Conservation (phyloP, 139 green algal species). For the Chlamydomonas sp. region DNA sequence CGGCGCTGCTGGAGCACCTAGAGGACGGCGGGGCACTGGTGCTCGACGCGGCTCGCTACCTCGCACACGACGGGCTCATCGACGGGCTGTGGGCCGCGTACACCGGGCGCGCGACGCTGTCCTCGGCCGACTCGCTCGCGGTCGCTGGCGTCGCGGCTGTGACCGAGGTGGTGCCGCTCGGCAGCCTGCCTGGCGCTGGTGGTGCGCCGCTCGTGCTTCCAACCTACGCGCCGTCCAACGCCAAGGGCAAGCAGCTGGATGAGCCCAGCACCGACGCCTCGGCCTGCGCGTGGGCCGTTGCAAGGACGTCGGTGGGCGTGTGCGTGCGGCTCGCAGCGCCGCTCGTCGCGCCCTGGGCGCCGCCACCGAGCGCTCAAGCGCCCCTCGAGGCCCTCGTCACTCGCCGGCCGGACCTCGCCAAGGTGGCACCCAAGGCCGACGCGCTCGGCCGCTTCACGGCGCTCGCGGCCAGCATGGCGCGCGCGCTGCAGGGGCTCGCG, state of each 20-base stretch:
- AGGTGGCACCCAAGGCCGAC: background rate
- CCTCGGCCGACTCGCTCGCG: background rate
- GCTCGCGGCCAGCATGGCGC: constrained; percentile 3
- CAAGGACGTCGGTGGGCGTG: background rate
- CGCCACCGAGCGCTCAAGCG: background rate
- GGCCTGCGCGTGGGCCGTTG: too few species aligned
- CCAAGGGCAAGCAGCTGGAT: too few species aligned
- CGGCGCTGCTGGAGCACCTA: constrained; percentile 1
- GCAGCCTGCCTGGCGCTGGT: background rate
- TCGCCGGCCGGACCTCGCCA: background rate
- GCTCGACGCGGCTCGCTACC: constrained; percentile 9
- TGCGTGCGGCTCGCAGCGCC: too few species aligned
- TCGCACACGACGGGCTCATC: constrained; percentile 2
- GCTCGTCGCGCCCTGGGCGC: background rate
- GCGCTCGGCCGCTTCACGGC: background rate
- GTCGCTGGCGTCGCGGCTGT: background rate
- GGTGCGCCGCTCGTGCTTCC: background rate
- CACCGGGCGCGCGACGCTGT: background rate
- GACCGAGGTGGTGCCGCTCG: background rate
- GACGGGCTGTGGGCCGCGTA: constrained; percentile 7
- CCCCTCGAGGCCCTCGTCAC: background rate
- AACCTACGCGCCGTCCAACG: background rate
- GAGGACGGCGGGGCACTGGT: constrained; percentile 1
- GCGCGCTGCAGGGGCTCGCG: background rate
- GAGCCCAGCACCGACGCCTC: too few species aligned